Evolutionary conservation across 768 basidiomycete genomes (phyloP).

Genomic region (Kwoniella heveanensis): DNA sequence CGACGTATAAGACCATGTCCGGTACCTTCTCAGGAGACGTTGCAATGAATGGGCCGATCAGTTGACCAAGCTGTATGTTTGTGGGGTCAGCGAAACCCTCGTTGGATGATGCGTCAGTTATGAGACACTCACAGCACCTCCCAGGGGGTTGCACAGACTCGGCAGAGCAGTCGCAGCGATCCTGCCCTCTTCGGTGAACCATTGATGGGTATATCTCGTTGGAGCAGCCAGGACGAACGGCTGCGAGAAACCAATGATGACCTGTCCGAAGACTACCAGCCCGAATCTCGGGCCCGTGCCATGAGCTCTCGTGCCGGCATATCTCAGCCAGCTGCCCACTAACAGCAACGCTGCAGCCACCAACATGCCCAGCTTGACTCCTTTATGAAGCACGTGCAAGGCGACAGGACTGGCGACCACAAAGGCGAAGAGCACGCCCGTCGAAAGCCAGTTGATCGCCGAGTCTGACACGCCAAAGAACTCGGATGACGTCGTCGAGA

Average conservation of each 20-base stretch:
- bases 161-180: slow-evolving; percentile 14
- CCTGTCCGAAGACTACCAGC: slow-evolving; percentile 7
- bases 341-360: slow-evolving; percentile 6
- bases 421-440: slow-evolving; percentile 21
- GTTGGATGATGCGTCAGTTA: too few relatives aligned
- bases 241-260: slow-evolving; percentile 14
- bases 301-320: neutral
- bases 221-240: slow-evolving; percentile 12
- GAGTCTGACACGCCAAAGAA: slow-evolving; percentile 10
- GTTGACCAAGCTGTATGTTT: slow-evolving; percentile 15
- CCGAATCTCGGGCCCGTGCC: slow-evolving; percentile 3
- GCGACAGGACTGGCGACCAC: slow-evolving; percentile 7
- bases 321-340: slow-evolving; percentile 17
- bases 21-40: slow-evolving; percentile 11
- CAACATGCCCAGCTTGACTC: slow-evolving; percentile 7
- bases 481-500: slow-evolving; percentile 8
- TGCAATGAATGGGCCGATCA: slow-evolving; percentile 13
- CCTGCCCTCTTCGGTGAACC: slow-evolving; percentile 11
- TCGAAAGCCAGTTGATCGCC: slow-evolving; percentile 16
- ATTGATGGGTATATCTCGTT: slow-evolving; percentile 11
- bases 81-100: too few relatives aligned
- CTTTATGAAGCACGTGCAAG: slow-evolving; percentile 9
- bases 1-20: slow-evolving; percentile 14
- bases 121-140: slow-evolving; percentile 11
- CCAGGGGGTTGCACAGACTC: slow-evolving; percentile 18